Conservation (phyloP, 805 yeast genomes). For the Lipomyces sp. region DNA sequence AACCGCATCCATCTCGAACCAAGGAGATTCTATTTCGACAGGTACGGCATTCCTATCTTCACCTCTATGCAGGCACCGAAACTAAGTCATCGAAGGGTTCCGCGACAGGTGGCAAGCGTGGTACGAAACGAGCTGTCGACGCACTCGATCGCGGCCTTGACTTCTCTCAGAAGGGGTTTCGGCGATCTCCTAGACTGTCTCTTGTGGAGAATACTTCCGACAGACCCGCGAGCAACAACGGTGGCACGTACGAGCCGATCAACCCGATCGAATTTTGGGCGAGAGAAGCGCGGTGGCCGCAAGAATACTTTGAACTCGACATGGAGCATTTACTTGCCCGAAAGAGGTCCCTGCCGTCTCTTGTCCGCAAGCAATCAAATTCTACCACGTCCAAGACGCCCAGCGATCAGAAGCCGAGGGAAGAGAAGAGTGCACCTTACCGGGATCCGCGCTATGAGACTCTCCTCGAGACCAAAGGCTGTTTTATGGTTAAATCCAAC, state of each 20-base stretch:
- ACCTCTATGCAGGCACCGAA: not conserved
- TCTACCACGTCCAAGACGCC: constrained; percentile 1
- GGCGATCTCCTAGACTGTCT: constrained; percentile 1
- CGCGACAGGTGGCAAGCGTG: not conserved
- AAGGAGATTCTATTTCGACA: not conserved
- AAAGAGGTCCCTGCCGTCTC: constrained; percentile 1
- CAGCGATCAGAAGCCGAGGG: not conserved
- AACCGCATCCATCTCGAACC: not conserved
- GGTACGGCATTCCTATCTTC: constrained; percentile 1
- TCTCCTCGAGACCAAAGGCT: not conserved
- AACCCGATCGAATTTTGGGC: constrained; percentile 1
- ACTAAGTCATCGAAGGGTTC: not conserved
- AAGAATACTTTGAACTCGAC: not conserved
- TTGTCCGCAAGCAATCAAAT: not conserved
- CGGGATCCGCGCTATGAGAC: not conserved
- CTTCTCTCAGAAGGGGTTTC: not conserved
- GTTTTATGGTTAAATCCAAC: not conserved
- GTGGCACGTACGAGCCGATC: not conserved
- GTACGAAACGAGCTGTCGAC: not conserved
- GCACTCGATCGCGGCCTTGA: not conserved
- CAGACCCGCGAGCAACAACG: not conserved
- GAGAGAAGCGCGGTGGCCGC: not conserved
- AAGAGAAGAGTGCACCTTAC: not conserved
- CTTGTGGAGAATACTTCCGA: not conserved
- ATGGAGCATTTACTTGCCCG: not conserved